Evolutionary conservation across 2,329 filamentous ascomycete species (phyloP).

Genomic region (Verticillium klebahnii): DNA sequence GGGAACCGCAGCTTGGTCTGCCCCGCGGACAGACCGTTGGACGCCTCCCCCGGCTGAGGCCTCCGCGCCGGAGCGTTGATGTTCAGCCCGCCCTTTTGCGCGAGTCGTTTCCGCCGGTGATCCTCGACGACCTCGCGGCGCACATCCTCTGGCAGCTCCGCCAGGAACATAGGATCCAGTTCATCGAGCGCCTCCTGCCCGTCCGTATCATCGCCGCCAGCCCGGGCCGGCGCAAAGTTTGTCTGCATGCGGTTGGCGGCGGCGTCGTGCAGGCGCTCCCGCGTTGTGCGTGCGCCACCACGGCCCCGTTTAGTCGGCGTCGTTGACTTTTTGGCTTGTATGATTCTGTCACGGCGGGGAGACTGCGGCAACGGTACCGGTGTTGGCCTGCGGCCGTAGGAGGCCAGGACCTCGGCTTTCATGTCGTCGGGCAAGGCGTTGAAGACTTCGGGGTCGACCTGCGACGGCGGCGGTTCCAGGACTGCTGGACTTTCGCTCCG

Average conservation of each 20-base stretch:
- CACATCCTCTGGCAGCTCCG: conserved; percentile 77
- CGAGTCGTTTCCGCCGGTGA: conserved; percentile 59
- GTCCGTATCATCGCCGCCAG: conserved; percentile 14
- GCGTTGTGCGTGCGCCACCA: conserved; percentile 34
- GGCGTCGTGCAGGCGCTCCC: conserved; percentile 47
- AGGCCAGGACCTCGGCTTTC: conserved; percentile 73
- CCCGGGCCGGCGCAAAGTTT: conserved; percentile 49
- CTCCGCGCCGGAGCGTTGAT: conserved; percentile 29
- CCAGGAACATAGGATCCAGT: conserved; percentile 69
- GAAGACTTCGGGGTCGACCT: conserved; percentile 82
- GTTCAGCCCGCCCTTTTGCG: conserved; percentile 48
- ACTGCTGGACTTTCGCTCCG: conserved; percentile 32
- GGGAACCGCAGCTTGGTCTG: conserved; percentile 44
- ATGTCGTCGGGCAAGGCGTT: conserved; percentile 80
- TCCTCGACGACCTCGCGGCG: conserved; percentile 74
- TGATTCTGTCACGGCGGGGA: conserved; percentile 50
- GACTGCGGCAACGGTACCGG: conserved; percentile 38
- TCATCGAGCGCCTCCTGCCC: conserved; percentile 36
- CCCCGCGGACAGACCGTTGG: conserved; percentile 19
- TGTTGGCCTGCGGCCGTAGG: conserved; percentile 48
- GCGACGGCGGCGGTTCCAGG: conserved; percentile 60
- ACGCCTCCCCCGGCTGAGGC: conserved; percentile 17
- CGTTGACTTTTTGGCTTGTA: conserved; percentile 46
- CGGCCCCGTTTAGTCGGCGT: conserved; percentile 64
- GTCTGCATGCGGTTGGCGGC: conserved; percentile 66